phyloP scores from a whole-genome alignment of 352 stramenopile species.

The Pythium folliculosum region DNA sequence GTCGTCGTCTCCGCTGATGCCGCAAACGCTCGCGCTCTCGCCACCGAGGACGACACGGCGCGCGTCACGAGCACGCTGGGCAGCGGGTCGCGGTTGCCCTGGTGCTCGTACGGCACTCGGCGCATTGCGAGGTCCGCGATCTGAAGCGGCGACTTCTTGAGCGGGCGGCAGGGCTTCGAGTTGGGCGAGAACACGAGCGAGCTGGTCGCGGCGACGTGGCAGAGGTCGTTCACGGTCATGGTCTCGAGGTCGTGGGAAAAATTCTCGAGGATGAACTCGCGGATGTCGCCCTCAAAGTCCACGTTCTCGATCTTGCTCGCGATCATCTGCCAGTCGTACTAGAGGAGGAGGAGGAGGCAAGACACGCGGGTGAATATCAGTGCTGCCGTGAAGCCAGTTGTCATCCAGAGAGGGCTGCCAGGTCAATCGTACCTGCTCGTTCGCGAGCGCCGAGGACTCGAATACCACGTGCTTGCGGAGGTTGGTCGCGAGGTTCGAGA shows the following conservation, averaged over 20 bases:
- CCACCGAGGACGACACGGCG: background rate
- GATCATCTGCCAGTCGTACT: slow-evolving; percentile 89
- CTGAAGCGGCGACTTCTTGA: slow-evolving; percentile 56
- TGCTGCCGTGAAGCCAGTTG: too few relatives aligned
- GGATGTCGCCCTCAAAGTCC: slow-evolving; percentile 67
- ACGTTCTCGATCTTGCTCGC: slow-evolving; percentile 72
- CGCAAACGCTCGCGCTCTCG: background rate
- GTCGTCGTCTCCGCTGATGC: background rate
- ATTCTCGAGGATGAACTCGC: slow-evolving; percentile 62
- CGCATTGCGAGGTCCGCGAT: slow-evolving; percentile 65
- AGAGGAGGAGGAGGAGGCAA: background rate
- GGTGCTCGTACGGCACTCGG: slow-evolving; percentile 60
- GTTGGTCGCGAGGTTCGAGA: slow-evolving; percentile 70
- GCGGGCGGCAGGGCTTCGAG: slow-evolving; percentile 45
- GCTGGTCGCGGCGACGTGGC: slow-evolving; percentile 35
- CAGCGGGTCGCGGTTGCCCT: slow-evolving; percentile 57
- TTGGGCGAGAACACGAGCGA: slow-evolving; percentile 44
- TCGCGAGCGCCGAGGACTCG: slow-evolving; percentile 76
- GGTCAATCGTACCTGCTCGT: slow-evolving; percentile 58
- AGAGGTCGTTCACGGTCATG: slow-evolving; percentile 75
- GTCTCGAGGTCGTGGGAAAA: slow-evolving; percentile 35
- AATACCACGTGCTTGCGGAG: slow-evolving; percentile 85
- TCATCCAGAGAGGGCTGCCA: too few relatives aligned
- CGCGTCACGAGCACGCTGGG: slow-evolving; percentile 45
- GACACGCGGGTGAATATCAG: background rate